These are phyloP conservation scores for Puya raimondii DNA, from an alignment of 176 grass and related monocot species.

Conservation along the genomic window DNA sequence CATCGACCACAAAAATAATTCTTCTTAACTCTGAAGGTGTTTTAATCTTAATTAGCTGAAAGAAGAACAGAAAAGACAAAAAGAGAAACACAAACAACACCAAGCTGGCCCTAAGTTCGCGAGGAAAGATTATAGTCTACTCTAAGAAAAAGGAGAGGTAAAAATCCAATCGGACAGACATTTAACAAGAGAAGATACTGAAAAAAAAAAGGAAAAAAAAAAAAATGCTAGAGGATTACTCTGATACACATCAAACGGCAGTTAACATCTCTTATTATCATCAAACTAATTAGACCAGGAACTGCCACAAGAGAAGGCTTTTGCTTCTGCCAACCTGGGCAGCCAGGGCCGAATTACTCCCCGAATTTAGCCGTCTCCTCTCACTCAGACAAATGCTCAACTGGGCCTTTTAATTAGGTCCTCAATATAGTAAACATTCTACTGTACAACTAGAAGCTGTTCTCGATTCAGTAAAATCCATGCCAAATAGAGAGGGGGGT, in stretches of 20 bases:
- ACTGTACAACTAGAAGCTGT: constrained; percentile 73
- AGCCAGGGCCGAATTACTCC: constrained; percentile 43
- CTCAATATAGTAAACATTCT: constrained; percentile 30
- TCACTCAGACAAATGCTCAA: constrained; percentile 27
- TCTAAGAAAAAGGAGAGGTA: no score
- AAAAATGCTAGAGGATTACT: background rate
- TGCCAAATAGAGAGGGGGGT: background rate
- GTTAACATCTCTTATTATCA: constrained; percentile 25
- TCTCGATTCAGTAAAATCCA: constrained; percentile 46
- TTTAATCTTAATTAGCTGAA: background rate
- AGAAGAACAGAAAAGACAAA: background rate
- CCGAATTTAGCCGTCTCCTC: constrained; percentile 17
- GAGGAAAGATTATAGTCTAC: no score
- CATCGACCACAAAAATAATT: no score
- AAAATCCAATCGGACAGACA: no score
- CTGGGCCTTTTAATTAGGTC: constrained; percentile 22
- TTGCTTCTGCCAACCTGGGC: constrained; percentile 95
- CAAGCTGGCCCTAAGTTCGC: no score
- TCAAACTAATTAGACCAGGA: constrained; percentile 43
- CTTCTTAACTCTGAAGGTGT: no score
- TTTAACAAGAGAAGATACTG: no score
- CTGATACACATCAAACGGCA: background rate
- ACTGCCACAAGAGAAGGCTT: constrained; percentile 99
- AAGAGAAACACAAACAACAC: no score
- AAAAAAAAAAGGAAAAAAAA: no score